Evolutionary conservation across 306 rosid genomes (phyloP).

Genomic region (Spatholobus suberectus): DNA sequence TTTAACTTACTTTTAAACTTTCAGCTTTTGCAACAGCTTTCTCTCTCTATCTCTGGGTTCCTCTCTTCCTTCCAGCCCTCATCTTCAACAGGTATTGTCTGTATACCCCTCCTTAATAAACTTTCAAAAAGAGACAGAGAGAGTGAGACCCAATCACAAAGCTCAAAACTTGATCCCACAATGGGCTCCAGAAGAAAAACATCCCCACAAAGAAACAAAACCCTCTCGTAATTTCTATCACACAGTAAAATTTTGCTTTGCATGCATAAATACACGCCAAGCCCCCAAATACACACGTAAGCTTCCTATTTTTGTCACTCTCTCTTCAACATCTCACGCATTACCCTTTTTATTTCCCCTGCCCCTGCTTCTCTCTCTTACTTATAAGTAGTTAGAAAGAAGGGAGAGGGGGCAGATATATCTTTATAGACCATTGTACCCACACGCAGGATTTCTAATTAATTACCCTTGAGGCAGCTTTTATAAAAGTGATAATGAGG

Average conservation of each 20-base stretch:
- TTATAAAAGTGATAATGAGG: slow-evolving; percentile 78
- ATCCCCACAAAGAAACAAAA: slow-evolving; percentile 87
- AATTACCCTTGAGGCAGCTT: slow-evolving; percentile 71
- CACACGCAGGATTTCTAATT: slow-evolving; percentile 45
- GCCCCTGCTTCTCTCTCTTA: slow-evolving; percentile 26
- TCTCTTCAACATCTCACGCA: slow-evolving; percentile 14
- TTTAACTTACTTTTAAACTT: slow-evolving; percentile 14
- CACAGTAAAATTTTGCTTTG: slow-evolving; percentile 60
- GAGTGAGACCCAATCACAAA: slow-evolving; percentile 65
- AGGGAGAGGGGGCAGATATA: background rate
- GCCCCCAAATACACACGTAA: slow-evolving; percentile 61
- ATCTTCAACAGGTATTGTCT: slow-evolving; percentile 62
- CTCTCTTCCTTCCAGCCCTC: slow-evolving; percentile 55
- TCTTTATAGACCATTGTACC: slow-evolving; percentile 58
- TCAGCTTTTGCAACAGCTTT: slow-evolving; percentile 44
- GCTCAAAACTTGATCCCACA: slow-evolving; percentile 83
- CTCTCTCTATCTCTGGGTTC: slow-evolving; percentile 44
- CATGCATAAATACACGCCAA: slow-evolving; percentile 73
- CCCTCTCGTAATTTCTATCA: slow-evolving; percentile 42
- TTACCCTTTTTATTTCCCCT: background rate
- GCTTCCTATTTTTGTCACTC: slow-evolving; percentile 43
- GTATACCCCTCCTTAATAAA: slow-evolving; percentile 64
- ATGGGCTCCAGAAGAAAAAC: slow-evolving; percentile 79
- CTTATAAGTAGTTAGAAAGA: background rate
- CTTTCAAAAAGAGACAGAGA: slow-evolving; percentile 48